Base-by-base conservation (phyloP, 139 green algal species). In the Coelastrella sp. region DNA sequence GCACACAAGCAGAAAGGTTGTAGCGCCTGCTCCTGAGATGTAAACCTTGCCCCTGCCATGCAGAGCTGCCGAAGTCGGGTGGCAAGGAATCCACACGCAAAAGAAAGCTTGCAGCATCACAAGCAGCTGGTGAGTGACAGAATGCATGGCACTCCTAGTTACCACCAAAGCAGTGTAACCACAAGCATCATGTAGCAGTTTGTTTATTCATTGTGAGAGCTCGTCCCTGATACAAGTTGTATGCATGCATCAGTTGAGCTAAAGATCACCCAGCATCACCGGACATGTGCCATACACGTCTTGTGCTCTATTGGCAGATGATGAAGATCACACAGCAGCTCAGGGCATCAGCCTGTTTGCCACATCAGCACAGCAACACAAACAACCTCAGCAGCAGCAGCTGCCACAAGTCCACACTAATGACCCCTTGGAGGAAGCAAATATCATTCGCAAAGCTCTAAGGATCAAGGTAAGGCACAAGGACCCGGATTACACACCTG, bases 391-490 rank as follows among this genome's bases (percentile, higher is more conserved):
- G 64, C 34, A 64, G 43, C 48, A 76, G 34, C 81, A 83, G 34
- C 75, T 86, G 40, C 87, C 89, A 1, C 17, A 63, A 8, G 87
- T 91, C 1, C 30, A 78, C 38, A 94, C 83, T 19, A 77, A 84
- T n/a, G 91, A 94, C 74, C 91, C 91, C 0, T 79, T 81, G 23
- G 90, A 97, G 88, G 89, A 89, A 71, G 92, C 90, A 25, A 96
- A 96, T 73, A 59, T 94, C 2, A 68, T 96, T 11, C 88, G 95
- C 45, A 98, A 97, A 71, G 75, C 67, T 32, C 79, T 92, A 32
- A 57, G 81, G 9, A 96, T 97, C 48, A 89, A 90, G 64, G 92
- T 94, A n/a, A n/a, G n/a, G n/a, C n/a, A n/a, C n/a, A n/a, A n/a
- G n/a, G n/a, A n/a, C n/a, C n/a, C n/a, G n/a, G n/a, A n/a, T n/a